These are phyloP conservation scores for Penicillium antarcticum DNA, from an alignment of 495 filamentous ascomycete species.

Conservation along the genomic window DNA sequence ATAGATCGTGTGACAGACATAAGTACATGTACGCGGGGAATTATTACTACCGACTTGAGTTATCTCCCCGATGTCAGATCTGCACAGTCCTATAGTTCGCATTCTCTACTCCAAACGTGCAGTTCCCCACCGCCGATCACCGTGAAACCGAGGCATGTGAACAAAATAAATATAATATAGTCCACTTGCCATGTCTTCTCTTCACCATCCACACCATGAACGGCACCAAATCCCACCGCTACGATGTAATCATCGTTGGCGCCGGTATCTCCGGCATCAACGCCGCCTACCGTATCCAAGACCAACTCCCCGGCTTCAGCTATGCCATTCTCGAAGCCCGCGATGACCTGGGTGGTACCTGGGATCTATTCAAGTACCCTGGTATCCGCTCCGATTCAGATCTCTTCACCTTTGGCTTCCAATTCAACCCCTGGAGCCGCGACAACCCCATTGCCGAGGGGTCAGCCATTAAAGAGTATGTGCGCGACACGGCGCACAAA, in stretches of 20 bases:
- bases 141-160: conserved; percentile 35
- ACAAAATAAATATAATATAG: not conserved
- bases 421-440: conserved; percentile 64
- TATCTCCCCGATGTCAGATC: not conserved
- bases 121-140: conserved; percentile 1
- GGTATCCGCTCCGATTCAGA: conserved; percentile 67
- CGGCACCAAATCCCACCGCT: conserved; percentile 12
- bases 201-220: conserved; percentile 20
- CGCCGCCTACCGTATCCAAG: conserved; percentile 65
- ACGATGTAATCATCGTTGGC: conserved; percentile 68
- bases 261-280: conserved; percentile 79
- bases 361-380: conserved; percentile 71
- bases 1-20: too few relatives aligned
- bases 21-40: too few relatives aligned
- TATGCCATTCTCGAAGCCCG: conserved; percentile 65
- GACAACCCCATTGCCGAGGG: conserved; percentile 60
- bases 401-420: conserved; percentile 64
- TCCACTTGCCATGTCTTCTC: not conserved
- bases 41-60: too few relatives aligned
- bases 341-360: conserved; percentile 61
- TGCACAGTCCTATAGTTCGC: not conserved
- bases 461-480: conserved; percentile 55
- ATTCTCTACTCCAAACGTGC: conserved; percentile 1
- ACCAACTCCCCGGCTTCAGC: conserved; percentile 46
- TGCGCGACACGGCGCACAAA: conserved; percentile 54